Percentiles rank a stretch among this genome's conserved stretches.
Conservation (phyloP, 345 rosid species). For the Eucalyptus tenuipes region DNA sequence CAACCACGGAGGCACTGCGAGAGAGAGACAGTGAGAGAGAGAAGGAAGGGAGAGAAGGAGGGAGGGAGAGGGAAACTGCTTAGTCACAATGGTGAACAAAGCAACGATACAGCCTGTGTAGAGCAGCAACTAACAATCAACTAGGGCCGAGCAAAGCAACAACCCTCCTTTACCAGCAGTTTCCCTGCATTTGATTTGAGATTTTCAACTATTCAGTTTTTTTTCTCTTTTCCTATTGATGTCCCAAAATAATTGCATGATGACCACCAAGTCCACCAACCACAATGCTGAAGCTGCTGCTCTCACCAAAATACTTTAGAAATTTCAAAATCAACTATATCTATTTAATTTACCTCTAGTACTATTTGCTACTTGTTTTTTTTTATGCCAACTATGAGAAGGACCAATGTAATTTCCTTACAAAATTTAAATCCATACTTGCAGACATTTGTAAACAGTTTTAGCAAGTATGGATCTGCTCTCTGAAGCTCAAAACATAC, state of each 20-base stretch:
- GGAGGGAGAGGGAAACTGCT: neutral
- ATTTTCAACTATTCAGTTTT: neutral
- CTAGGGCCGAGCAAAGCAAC: neutral
- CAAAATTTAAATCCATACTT: neutral
- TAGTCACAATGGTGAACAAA: neutral
- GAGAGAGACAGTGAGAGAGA: neutral
- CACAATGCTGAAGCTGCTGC: neutral
- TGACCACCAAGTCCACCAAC: neutral
- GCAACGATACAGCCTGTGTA: neutral
- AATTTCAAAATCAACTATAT: neutral
- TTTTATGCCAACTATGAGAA: neutral
- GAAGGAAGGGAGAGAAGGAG: no score
- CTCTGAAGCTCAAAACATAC: neutral
- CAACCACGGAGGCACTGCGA: constrained; percentile 74
- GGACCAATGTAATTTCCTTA: neutral
- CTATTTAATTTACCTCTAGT: neutral
- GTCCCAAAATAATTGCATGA: neutral
- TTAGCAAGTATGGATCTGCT: neutral
- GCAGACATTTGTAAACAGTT: neutral
- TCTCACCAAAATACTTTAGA: neutral
- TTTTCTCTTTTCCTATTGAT: neutral
- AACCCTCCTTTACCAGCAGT: neutral
- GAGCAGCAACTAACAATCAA: neutral
- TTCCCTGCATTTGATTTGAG: neutral
- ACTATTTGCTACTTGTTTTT: neutral